These are phyloP conservation scores for Chlamydomonas schloesseri DNA, from an alignment of 139 green algal species.

Conservation along the genomic window DNA sequence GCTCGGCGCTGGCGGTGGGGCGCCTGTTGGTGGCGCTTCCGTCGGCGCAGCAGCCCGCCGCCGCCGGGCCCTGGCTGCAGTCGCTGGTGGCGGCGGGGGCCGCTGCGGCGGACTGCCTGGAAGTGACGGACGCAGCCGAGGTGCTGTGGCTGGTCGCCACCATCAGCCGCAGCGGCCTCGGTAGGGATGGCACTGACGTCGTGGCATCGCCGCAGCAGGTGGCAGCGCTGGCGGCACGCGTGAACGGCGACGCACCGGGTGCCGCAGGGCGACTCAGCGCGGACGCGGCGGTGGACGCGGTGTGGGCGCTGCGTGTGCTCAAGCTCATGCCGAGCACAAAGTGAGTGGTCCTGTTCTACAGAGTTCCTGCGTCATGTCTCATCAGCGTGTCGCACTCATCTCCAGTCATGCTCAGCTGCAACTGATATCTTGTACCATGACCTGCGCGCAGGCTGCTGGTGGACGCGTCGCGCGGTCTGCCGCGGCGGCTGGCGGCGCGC, in stretches of 20 bases:
- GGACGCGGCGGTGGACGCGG: not conserved
- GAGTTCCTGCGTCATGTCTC: no score
- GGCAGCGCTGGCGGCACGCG: not conserved
- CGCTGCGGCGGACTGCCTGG: not conserved
- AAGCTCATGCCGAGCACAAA: no score
- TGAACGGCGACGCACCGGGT: not conserved
- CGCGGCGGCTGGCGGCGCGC: not conserved
- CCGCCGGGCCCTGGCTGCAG: not conserved
- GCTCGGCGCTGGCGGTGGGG: conserved; percentile 4
- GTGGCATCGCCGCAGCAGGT: not conserved
- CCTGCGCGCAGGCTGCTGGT: not conserved
- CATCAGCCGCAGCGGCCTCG: not conserved
- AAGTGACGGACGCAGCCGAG: not conserved
- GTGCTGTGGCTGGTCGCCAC: conserved; percentile 15
- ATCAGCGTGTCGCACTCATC: no score
- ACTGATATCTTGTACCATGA: no score
- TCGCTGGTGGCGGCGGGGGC: not conserved
- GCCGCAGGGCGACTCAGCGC: not conserved
- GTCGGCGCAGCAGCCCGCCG: not conserved
- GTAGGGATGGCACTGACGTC: not conserved
- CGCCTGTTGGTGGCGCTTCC: not conserved
- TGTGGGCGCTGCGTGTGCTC: not conserved
- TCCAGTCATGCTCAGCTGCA: no score
- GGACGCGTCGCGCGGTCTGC: not conserved
- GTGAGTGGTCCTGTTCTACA: no score